These are phyloP conservation scores for Colletotrichum noveboracense DNA, from an alignment of 2,329 filamentous ascomycete genomes.

Conservation along the genomic window DNA sequence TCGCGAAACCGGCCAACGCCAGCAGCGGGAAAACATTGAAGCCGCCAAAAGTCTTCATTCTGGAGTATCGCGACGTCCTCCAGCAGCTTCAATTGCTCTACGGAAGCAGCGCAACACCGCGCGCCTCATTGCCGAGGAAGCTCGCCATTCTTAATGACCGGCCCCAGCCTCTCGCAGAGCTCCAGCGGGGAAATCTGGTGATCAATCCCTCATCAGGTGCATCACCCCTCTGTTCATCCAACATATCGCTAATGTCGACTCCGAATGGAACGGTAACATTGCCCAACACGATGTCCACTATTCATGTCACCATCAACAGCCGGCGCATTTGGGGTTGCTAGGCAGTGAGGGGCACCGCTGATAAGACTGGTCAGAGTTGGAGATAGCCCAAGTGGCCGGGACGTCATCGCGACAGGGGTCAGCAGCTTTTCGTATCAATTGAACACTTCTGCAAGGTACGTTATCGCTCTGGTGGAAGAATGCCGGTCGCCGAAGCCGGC, in stretches of 20 bases:
- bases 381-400: background rate
- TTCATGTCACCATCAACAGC: conserved; percentile 13
- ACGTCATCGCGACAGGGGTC: background rate
- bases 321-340: background rate
- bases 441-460: background rate
- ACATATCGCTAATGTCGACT: background rate
- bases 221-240: background rate
- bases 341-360: conserved; percentile 5
- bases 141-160: background rate
- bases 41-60: background rate
- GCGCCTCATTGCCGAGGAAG: background rate
- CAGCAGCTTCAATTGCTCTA: background rate
- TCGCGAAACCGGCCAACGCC: background rate
- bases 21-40: background rate
- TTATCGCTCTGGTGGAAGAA: background rate
- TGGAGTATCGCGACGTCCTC: background rate
- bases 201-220: background rate
- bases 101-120: background rate
- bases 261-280: conserved; percentile 18
- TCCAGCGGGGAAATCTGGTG: background rate
- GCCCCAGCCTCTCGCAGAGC: background rate
- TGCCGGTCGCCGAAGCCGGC: background rate
- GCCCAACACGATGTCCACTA: conserved; percentile 13
- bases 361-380: conserved; percentile 6
- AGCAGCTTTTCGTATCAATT: background rate